Evolutionary conservation across 306 rosid species (phyloP).

Genomic region (Acacia confusa): DNA sequence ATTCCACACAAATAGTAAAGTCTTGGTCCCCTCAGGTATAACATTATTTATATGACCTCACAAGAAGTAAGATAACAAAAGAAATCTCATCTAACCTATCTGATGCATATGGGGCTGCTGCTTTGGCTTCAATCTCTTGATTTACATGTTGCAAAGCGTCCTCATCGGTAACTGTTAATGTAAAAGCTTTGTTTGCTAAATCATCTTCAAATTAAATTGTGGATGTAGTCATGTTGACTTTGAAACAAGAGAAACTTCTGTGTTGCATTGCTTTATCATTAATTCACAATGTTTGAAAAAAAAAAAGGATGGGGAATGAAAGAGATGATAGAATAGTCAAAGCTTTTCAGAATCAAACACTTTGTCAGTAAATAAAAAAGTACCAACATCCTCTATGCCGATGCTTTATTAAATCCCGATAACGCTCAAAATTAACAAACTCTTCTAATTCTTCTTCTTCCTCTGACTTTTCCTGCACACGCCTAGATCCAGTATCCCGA

Average conservation of each 20-base stretch:
- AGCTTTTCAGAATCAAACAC: slow-evolving; percentile 45
- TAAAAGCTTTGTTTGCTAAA: slow-evolving; percentile 48
- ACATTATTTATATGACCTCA: not conserved
- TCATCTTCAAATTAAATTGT: slow-evolving; percentile 28
- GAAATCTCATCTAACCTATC: slow-evolving; percentile 56
- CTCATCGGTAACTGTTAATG: slow-evolving; percentile 78
- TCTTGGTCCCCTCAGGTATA: not conserved
- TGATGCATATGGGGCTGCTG: slow-evolving; percentile 63
- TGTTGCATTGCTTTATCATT: slow-evolving; percentile 31
- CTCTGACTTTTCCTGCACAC: slow-evolving; percentile 76
- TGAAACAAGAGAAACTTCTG: slow-evolving; percentile 25
- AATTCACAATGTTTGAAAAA: slow-evolving; percentile 14
- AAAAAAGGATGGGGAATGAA: not conserved
- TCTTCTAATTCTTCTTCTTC: slow-evolving; percentile 99
- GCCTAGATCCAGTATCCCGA: slow-evolving; percentile 72
- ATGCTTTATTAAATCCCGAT: slow-evolving; percentile 99
- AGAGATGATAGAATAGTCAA: slow-evolving; percentile 20
- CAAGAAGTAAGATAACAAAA: slow-evolving; percentile 1
- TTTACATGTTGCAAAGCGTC: slow-evolving; percentile 91
- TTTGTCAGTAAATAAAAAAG: slow-evolving; percentile 59
- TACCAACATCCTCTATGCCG: slow-evolving; percentile 99
- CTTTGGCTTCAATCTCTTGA: slow-evolving; percentile 92
- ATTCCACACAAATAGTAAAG: not conserved
- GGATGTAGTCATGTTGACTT: not conserved
- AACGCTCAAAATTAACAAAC: slow-evolving; percentile 99